Conservation (phyloP, 2,329 filamentous ascomycete species). For the Sporothrix humicola region DNA sequence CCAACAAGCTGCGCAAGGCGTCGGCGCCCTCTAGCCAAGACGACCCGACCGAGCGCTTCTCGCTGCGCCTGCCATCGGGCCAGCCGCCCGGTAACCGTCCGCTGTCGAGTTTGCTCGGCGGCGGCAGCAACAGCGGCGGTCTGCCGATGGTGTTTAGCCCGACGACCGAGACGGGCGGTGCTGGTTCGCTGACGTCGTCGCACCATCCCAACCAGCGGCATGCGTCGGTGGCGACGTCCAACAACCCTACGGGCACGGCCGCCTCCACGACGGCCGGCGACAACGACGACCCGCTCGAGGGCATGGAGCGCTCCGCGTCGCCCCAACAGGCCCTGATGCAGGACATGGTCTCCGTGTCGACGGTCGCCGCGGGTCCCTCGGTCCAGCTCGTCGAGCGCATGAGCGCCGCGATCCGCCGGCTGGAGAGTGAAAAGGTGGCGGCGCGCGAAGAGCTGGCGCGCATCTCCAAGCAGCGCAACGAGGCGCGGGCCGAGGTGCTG, state of each 20-base stretch:
- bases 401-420: slow-evolving; percentile 86
- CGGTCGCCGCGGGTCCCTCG: slow-evolving; percentile 85
- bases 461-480: slow-evolving; percentile 84
- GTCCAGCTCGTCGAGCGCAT: slow-evolving; percentile 96
- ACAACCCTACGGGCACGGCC: neutral
- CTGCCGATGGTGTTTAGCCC: slow-evolving; percentile 52
- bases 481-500: slow-evolving; percentile 91
- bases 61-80: slow-evolving; percentile 56
- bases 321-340: slow-evolving; percentile 69
- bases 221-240: slow-evolving; percentile 14
- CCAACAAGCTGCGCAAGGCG: slow-evolving; percentile 53
- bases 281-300: slow-evolving; percentile 57
- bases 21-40: slow-evolving; percentile 59
- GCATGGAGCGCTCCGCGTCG: slow-evolving; percentile 62
- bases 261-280: slow-evolving; percentile 14
- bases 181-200: slow-evolving; percentile 21
- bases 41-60: slow-evolving; percentile 51
- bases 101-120: slow-evolving; percentile 47
- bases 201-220: slow-evolving; percentile 19
- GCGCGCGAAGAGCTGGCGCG: slow-evolving; percentile 84
- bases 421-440: slow-evolving; percentile 90
- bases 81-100: slow-evolving; percentile 54
- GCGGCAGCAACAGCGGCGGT: slow-evolving; percentile 42
- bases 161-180: slow-evolving; percentile 40
- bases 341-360: slow-evolving; percentile 88